Conservation (phyloP, 2,329 filamentous ascomycete species). For the Microdochium nivale region DNA sequence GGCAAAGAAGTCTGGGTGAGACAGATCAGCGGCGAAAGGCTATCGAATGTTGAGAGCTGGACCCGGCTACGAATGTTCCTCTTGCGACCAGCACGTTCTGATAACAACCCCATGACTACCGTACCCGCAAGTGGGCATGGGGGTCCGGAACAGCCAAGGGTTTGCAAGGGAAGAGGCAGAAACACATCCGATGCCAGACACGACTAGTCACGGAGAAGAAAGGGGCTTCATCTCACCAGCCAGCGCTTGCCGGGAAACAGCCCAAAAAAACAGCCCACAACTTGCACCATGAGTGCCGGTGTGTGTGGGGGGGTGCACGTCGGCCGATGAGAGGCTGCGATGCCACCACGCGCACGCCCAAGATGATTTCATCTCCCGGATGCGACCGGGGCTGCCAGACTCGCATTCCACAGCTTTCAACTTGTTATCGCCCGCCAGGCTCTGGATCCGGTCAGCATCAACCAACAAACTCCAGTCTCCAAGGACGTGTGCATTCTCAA, state of each 20-base stretch:
- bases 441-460: background rate
- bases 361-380: background rate
- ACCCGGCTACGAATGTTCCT: background rate
- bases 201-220: background rate
- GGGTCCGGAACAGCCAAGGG: background rate
- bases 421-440: background rate
- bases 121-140: no score
- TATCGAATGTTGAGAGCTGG: background rate
- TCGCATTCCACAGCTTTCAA: background rate
- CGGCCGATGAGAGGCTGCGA: background rate
- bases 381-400: background rate
- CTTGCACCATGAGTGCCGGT: no score
- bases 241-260: background rate
- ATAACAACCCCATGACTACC: no score
- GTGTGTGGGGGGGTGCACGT: background rate
- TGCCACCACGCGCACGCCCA: background rate
- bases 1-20: background rate
- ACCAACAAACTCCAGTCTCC: background rate
- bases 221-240: background rate
- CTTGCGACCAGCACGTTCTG: no score
- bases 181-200: background rate
- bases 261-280: background rate
- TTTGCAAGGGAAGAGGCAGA: background rate
- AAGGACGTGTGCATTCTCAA: no score
- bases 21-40: background rate